phyloP scores from a whole-genome alignment of 139 green algal genomes.

The Nannochloris sp. region DNA sequence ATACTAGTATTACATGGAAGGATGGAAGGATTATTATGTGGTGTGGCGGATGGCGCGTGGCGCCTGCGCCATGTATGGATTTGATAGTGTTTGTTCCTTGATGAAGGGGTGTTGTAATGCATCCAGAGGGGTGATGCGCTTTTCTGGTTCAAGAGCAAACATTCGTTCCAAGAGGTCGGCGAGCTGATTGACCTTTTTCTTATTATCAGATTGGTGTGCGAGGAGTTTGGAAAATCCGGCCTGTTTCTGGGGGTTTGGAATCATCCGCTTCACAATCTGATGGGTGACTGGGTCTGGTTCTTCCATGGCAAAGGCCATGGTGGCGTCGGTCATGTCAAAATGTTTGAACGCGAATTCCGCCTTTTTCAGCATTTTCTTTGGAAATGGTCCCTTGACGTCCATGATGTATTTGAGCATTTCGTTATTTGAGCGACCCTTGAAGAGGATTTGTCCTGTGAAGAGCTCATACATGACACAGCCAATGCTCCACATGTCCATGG shows the following conservation, averaged over 20 bases:
- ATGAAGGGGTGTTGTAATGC: slow-evolving; percentile 91
- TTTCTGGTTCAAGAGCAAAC: slow-evolving; percentile 88
- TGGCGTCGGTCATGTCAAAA: slow-evolving; percentile 67
- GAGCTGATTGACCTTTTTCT: slow-evolving; percentile 45
- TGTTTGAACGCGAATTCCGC: slow-evolving; percentile 58
- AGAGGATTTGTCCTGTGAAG: slow-evolving; percentile 92
- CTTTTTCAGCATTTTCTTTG: slow-evolving; percentile 87
- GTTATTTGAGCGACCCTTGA: slow-evolving; percentile 93
- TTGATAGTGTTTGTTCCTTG: slow-evolving; percentile 15
- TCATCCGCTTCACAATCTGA: slow-evolving; percentile 56
- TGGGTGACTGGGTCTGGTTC: slow-evolving; percentile 75
- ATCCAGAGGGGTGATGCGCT: slow-evolving; percentile 74
- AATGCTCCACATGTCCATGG: slow-evolving; percentile 95
- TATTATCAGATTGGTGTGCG: slow-evolving; percentile 30
- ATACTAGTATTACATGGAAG: too few species aligned
- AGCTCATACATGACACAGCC: slow-evolving; percentile 96
- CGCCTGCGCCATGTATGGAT: neutral
- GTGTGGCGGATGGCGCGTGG: too few species aligned
- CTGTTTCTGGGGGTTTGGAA: slow-evolving; percentile 65
- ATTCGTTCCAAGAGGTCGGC: slow-evolving; percentile 90
- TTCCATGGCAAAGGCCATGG: slow-evolving; percentile 57
- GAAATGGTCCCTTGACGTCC: slow-evolving; percentile 91
- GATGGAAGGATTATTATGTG: neutral
- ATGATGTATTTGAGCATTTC: slow-evolving; percentile 96
- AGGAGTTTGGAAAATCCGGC: slow-evolving; percentile 43